Base-by-base conservation (phyloP, 1,284 basidiomycete genomes). In the Chalciporus sp. region DNA sequence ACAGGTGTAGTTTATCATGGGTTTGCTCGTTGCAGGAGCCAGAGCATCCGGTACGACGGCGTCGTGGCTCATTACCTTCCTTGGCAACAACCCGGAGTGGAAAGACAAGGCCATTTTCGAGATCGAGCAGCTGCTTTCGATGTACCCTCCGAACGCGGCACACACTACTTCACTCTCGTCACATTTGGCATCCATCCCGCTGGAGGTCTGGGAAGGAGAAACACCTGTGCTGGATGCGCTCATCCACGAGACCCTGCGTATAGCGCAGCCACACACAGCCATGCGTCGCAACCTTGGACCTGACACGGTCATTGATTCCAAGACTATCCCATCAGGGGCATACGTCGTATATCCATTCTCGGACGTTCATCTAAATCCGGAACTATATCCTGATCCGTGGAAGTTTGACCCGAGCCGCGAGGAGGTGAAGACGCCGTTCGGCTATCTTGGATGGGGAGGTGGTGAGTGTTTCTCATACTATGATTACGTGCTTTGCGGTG, bases 311-410 rank as follows among this genome's bases (percentile, higher is more conserved):
- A 82, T 90, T 57, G 81, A 83, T 67, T 81, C 81, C 50, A 84
- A 82, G 68, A 71, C 77, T 20, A 79, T 90, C 29, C 86, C 86
- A 31, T 81, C 82, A 14, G 88, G 86, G 51, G 80, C 85, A 50
- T 89, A 86, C 64, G 79, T 88, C 49, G 76, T 89, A 47, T 90
- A 90, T 71, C 88, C 87, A 42, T 88, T 88, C 70, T 85, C 83
- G 66, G 85, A 88, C 64, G 84, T 88, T 29, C 88, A 90, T 70
- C 79, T 90, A 44, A 78, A 89, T 68, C 75, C 82, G 35, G 76
- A 78, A 57, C 67, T 90, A 28, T 90, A 90, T 67, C 80, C 82
- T 35, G 79, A 89, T 65, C 88, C 88, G 39, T 87, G 84, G 84
- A 80, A 73, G 60, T 90, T 88, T 64, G 83, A 89, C 71, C 88